Evolutionary conservation across 2,329 filamentous ascomycete species (phyloP), one percentile per base, ranked within the genome.

Genomic region (Arthrobotrys megalospora): DNA sequence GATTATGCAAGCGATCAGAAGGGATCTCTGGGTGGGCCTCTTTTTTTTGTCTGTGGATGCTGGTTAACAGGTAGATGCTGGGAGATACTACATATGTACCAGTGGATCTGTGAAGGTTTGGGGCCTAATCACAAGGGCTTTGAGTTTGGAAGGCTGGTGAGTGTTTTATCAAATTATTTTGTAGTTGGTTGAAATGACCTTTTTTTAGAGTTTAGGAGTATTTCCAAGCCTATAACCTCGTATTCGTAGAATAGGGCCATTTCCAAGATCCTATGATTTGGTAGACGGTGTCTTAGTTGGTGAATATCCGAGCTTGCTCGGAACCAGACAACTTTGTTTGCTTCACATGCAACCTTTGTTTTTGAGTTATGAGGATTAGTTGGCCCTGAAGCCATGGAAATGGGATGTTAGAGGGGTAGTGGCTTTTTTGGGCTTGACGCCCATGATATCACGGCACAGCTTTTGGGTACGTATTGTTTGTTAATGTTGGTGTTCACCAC

Each of bases 371-470:
- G 34, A 60, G 36, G 55, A 43, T 28, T 60, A 60, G 52, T 60
- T 60, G 36, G 55, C 55, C 16, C 21, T n/a, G 55, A 60, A 60
- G 55, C 55, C 55, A 60, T 60, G 55, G 55, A 28, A 60, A 60
- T 60, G 55, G 55, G 55, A 60, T 41, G 6, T 24, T 60, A 14
- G 36, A 43, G 36, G 52, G 53, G 55, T 60, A 60, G 55, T 43
- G 55, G 55, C 55, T 60, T 58, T 50, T 55, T 43, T 43, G 16
- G 55, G 55, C 16, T 28, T 32, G 55, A 6, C 45, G 53, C 16
- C 47, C 38, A 75, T 75, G 70, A 75, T 75, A 75, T 75, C 70
- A 75, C 70, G 63, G 70, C 70, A 68, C 70, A 75, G 52, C n/a
- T 52, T 53, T 53, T 55, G 32, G 52, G 41, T 28, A n/a, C n/a